Evolutionary conservation across 1,139 yeast genomes (phyloP).

Genomic region (Saccharomyces hybrid): DNA sequence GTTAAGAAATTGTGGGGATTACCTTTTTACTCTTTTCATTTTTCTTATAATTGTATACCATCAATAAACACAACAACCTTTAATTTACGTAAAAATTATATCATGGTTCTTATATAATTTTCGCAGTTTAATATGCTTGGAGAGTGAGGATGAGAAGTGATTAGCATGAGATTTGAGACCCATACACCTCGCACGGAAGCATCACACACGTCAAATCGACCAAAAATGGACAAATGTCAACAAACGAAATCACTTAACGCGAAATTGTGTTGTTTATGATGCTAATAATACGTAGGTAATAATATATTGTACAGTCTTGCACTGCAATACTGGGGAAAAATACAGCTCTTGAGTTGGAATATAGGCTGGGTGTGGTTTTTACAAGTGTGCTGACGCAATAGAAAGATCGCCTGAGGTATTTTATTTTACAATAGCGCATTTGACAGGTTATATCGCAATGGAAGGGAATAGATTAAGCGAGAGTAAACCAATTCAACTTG

Average conservation of each 20-base stretch:
- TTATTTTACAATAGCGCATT: too few relatives aligned
- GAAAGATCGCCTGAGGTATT: neutral
- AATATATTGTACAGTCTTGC: neutral
- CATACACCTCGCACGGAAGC: neutral
- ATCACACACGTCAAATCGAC: neutral
- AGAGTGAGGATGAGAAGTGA: too few relatives aligned
- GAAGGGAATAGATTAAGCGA: neutral
- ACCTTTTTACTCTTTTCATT: neutral
- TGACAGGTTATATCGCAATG: neutral
- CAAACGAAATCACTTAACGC: neutral
- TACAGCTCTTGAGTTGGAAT: neutral
- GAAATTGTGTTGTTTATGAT: neutral
- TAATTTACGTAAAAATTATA: neutral
- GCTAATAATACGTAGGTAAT: neutral
- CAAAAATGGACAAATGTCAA: neutral
- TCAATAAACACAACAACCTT: conserved; percentile 1
- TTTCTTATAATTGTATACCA: neutral
- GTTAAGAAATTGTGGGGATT: too few relatives aligned
- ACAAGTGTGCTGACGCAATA: neutral
- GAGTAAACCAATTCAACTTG: neutral
- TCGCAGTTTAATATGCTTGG: neutral
- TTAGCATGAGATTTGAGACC: neutral
- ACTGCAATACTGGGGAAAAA: neutral
- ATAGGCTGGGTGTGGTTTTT: neutral
- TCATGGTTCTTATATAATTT: neutral